These are phyloP conservation scores for Datura wrightii DNA, from an alignment of 257 asterid genomes.

Conservation along the genomic window DNA sequence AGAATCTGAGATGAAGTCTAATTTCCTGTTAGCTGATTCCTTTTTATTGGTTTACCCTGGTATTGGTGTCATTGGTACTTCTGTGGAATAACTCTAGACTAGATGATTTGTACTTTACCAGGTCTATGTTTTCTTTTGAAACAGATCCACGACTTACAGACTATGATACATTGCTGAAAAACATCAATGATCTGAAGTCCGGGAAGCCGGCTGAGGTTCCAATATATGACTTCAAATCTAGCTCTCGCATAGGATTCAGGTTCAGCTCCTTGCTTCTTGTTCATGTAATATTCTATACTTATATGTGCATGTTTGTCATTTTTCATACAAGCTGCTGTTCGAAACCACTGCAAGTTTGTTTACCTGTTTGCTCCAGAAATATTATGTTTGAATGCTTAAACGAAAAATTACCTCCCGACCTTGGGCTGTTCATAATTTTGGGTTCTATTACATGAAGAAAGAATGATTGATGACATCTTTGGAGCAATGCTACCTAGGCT, in stretches of 20 bases:
- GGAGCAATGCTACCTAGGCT: slow-evolving; percentile 15
- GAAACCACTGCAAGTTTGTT: slow-evolving; percentile 17
- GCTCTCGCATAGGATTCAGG: slow-evolving; percentile 97
- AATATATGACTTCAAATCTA: slow-evolving; percentile 95
- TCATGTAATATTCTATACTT: slow-evolving; percentile 18
- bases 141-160: slow-evolving; percentile 99
- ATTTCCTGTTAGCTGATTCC: slow-evolving; percentile 14
- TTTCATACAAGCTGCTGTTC: not conserved
- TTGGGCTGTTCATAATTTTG: not conserved
- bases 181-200: slow-evolving; percentile 80
- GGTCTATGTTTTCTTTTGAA: slow-evolving; percentile 31
- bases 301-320: slow-evolving; percentile 24
- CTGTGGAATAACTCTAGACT: not conserved
- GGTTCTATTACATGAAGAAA: slow-evolving; percentile 5
- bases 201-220: slow-evolving; percentile 85
- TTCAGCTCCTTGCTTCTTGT: slow-evolving; percentile 39
- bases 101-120: slow-evolving; percentile 23
- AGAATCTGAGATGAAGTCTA: not conserved
- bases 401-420: not conserved
- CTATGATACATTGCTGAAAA: slow-evolving; percentile 85
- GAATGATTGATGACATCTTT: not conserved
- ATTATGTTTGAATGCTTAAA: slow-evolving; percentile 25
- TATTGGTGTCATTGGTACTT: not conserved
- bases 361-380: slow-evolving; percentile 7
- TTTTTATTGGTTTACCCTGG: not conserved